Conservation (phyloP, 2,329 filamentous ascomycete species). For the Penicillium expansum region DNA sequence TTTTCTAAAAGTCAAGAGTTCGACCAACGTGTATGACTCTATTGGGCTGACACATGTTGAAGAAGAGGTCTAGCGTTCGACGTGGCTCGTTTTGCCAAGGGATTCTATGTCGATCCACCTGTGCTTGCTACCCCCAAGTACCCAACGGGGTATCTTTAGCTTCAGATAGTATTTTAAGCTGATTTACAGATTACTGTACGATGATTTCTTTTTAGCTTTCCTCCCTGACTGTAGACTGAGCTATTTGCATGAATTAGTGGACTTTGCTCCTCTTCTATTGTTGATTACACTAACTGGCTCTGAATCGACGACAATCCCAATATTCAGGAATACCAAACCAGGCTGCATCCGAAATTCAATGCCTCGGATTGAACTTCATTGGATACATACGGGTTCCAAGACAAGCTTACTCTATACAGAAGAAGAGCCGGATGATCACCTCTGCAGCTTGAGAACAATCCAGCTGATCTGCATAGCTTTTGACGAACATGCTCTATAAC, state of each 20-base stretch:
- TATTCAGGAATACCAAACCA: background rate
- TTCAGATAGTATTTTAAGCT: background rate
- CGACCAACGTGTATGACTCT: background rate
- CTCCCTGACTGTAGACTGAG: background rate
- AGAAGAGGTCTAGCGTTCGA: background rate
- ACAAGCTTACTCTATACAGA: background rate
- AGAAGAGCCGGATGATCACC: background rate
- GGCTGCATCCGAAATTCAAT: background rate
- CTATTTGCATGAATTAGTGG: background rate
- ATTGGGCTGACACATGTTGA: background rate
- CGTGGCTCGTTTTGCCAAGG: slow-evolving; percentile 4
- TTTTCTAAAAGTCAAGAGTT: background rate
- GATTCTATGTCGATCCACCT: background rate
- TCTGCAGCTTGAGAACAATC: background rate
- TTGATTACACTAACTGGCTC: background rate
- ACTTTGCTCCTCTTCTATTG: background rate
- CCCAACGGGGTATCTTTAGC: background rate
- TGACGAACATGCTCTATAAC: background rate
- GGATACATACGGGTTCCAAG: no score
- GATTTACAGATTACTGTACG: background rate
- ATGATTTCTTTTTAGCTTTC: background rate
- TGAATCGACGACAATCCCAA: background rate
- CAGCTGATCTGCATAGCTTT: background rate
- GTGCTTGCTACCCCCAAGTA: background rate
- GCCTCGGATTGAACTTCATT: background rate